Percentiles rank a stretch among this genome's conserved stretches.
Conservation (phyloP, 345 rosid species). For the Eucalyptus cloeziana region DNA sequence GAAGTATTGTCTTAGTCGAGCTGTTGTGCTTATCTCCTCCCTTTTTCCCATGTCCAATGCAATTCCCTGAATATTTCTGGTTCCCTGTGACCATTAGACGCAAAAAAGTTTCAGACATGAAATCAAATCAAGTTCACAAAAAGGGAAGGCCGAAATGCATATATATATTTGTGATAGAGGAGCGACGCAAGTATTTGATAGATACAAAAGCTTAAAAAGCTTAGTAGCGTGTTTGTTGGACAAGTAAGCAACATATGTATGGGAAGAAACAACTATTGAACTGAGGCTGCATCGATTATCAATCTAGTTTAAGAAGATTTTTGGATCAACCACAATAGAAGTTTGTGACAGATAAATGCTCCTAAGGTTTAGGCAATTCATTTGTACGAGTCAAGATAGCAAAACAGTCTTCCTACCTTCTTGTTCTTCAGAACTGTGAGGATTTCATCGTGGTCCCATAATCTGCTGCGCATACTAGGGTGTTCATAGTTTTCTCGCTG, state of each 20-base stretch:
- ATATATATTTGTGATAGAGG: neutral
- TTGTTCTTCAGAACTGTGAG: slow-evolving; percentile 11
- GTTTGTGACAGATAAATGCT: neutral
- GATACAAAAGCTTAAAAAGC: neutral
- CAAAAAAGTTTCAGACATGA: neutral
- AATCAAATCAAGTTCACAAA: neutral
- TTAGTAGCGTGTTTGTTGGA: neutral
- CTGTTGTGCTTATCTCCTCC: neutral
- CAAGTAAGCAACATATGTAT: neutral
- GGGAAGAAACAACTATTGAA: neutral
- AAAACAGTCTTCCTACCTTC: slow-evolving; percentile 13
- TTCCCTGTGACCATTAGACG: slow-evolving; percentile 13
- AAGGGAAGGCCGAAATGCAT: neutral
- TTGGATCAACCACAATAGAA: neutral
- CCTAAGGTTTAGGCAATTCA: neutral
- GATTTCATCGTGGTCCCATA: slow-evolving; percentile 48
- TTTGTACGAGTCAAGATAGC: neutral
- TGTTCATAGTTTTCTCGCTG: neutral
- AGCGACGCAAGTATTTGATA: neutral
- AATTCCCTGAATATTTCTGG: slow-evolving; percentile 27
- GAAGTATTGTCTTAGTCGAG: neutral
- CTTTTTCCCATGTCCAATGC: slow-evolving; percentile 16
- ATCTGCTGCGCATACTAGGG: slow-evolving; percentile 44
- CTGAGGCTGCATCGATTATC: neutral
- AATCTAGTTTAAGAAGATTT: neutral